These are phyloP conservation scores for Meyerozyma smithsonii DNA, from an alignment of 1,139 yeast species.

Conservation along the genomic window DNA sequence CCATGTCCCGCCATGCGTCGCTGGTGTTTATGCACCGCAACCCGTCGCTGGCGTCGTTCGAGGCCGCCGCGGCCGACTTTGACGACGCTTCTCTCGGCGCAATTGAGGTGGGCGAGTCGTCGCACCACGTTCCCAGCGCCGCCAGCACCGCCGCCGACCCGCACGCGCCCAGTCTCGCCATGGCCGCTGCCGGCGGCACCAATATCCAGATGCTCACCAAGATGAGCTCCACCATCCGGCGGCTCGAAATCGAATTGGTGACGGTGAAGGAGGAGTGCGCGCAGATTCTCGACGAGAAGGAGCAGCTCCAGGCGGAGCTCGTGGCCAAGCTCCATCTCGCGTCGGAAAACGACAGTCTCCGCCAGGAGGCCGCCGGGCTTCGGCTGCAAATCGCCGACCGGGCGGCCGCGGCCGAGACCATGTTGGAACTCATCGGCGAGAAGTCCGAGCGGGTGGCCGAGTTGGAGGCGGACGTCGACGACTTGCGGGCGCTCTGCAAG, in stretches of 20 bases:
- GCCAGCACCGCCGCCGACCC: slow-evolving; percentile 13
- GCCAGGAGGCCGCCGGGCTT: slow-evolving; percentile 30
- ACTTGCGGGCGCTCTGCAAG: slow-evolving; percentile 75
- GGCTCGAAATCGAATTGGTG: slow-evolving; percentile 72
- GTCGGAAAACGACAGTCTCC: slow-evolving; percentile 42
- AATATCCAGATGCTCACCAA: slow-evolving; percentile 63
- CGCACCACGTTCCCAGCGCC: slow-evolving; percentile 1
- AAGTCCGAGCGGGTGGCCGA: slow-evolving; percentile 85
- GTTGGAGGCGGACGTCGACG: slow-evolving; percentile 80
- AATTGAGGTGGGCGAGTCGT: slow-evolving; percentile 9
- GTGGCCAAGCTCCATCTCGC: slow-evolving; percentile 39
- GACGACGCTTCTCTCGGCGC: slow-evolving; percentile 17
- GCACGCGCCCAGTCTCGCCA: slow-evolving; percentile 10
- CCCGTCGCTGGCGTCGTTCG: slow-evolving; percentile 18
- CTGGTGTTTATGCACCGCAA: slow-evolving; percentile 15
- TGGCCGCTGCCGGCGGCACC: slow-evolving; percentile 10
- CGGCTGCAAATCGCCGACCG: slow-evolving; percentile 34
- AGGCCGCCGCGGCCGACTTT: slow-evolving; percentile 19
- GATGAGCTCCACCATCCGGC: slow-evolving; percentile 68
- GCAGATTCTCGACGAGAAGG: slow-evolving; percentile 53
- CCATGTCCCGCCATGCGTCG: slow-evolving; percentile 14
- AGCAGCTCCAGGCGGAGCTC: slow-evolving; percentile 63
- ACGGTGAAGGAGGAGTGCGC: slow-evolving; percentile 62
- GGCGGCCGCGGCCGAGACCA: slow-evolving; percentile 47
- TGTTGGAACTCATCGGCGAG: slow-evolving; percentile 79